phyloP scores from a whole-genome alignment of 345 rosid genomes.

The Eutrema yunnanense region DNA sequence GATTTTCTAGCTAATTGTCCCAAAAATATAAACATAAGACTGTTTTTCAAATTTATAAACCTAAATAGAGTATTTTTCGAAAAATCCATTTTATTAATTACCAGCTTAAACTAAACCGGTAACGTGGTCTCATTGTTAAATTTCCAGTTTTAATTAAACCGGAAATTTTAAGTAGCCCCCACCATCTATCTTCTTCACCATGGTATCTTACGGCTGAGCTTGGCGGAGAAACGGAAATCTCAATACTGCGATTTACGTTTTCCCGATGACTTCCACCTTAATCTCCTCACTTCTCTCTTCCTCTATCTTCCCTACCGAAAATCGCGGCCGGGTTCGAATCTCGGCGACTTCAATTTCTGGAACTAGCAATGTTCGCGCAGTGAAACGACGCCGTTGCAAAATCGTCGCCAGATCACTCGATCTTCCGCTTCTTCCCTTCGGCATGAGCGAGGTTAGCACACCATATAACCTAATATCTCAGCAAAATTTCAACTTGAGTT shows the following conservation, averaged over 20 bases:
- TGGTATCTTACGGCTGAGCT: slow-evolving; percentile 15
- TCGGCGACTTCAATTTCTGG: background rate
- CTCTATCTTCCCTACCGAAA: background rate
- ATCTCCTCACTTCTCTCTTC: slow-evolving; percentile 7
- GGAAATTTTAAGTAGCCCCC: background rate
- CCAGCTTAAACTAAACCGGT: background rate
- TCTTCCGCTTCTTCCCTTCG: slow-evolving; percentile 65
- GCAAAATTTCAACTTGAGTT: background rate
- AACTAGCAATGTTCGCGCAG: background rate
- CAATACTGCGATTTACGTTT: background rate
- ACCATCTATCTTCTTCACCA: slow-evolving; percentile 3
- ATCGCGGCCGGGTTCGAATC: background rate
- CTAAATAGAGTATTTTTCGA: no score
- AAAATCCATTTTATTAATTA: no score
- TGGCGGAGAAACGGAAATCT: background rate
- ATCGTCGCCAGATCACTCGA: slow-evolving; percentile 32
- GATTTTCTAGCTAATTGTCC: no score
- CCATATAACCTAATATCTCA: background rate
- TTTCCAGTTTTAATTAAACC: background rate
- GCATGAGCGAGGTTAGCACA: slow-evolving; percentile 40
- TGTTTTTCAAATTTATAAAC: no score
- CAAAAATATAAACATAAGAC: no score
- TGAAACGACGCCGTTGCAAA: background rate
- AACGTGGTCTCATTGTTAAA: background rate
- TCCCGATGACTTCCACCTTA: slow-evolving; percentile 3